A percentile compares a stretch with the other conserved stretches of the same genome.
phyloP scores from a whole-genome alignment of 768 basidiomycete genomes.

The Hydnum rufescens region DNA sequence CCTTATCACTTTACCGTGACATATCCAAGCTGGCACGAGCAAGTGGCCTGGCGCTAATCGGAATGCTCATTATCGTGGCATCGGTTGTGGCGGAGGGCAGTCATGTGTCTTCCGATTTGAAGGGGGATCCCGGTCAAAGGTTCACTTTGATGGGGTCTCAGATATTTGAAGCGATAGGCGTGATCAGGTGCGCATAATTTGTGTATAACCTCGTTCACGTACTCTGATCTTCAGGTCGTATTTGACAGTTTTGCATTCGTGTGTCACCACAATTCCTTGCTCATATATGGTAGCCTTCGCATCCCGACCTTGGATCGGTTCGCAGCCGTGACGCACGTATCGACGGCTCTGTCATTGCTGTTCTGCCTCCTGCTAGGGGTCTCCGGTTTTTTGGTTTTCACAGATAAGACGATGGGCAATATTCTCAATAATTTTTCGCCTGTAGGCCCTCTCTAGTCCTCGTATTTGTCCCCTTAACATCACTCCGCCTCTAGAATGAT shows the following conservation, averaged over 20 bases:
- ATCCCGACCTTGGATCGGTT: constrained; percentile 93
- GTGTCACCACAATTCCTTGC: constrained; percentile 91
- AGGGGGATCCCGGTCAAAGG: constrained; percentile 54
- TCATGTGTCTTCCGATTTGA: constrained; percentile 47
- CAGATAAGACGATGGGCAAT: constrained; percentile 84
- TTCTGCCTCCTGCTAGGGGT: constrained; percentile 73
- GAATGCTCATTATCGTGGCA: constrained; percentile 85
- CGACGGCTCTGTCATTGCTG: constrained; percentile 64
- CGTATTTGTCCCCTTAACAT: background rate
- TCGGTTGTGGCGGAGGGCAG: constrained; percentile 73
- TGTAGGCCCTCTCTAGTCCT: constrained; percentile 22
- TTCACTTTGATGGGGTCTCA: constrained; percentile 62
- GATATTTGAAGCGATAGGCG: constrained; percentile 88
- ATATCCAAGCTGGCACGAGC: constrained; percentile 93
- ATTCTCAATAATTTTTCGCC: constrained; percentile 85
- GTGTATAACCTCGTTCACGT: constrained; percentile 11
- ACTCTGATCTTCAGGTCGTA: background rate
- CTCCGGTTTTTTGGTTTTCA: constrained; percentile 75
- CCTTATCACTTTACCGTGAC: constrained; percentile 86
- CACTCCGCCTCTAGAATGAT: constrained; percentile 32
- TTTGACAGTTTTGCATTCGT: constrained; percentile 68
- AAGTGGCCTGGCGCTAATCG: constrained; percentile 71
- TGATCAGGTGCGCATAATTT: constrained; percentile 33
- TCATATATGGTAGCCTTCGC: constrained; percentile 84
- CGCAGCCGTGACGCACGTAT: constrained; percentile 78